phyloP scores from a whole-genome alignment of 345 rosid species.

The Pugionium dolabratum region DNA sequence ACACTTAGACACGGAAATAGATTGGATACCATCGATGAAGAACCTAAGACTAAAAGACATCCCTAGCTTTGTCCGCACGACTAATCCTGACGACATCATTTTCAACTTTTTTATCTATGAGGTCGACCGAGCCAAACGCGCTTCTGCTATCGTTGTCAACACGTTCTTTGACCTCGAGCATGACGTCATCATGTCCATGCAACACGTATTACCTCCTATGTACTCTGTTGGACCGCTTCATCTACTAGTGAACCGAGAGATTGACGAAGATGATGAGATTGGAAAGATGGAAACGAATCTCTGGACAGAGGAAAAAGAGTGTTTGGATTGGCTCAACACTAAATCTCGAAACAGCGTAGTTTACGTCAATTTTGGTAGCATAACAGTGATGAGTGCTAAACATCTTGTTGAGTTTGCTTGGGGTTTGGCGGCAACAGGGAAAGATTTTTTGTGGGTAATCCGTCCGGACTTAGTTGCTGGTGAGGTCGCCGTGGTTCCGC shows the following conservation, averaged over 20 bases:
- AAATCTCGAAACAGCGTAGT: no score
- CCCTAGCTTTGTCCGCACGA: slow-evolving; percentile 45
- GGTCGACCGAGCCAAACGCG: slow-evolving; percentile 26
- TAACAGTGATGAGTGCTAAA: slow-evolving; percentile 23
- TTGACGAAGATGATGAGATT: background rate
- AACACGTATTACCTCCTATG: slow-evolving; percentile 27
- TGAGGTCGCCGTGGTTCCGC: slow-evolving; percentile 17
- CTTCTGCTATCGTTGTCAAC: slow-evolving; percentile 42
- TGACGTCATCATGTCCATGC: slow-evolving; percentile 31
- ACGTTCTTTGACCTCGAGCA: slow-evolving; percentile 45
- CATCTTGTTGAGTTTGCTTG: slow-evolving; percentile 24
- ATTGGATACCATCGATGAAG: slow-evolving; percentile 49
- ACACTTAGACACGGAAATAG: slow-evolving; percentile 36
- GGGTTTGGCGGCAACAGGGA: no score
- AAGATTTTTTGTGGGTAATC: slow-evolving; percentile 53
- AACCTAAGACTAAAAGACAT: slow-evolving; percentile 42
- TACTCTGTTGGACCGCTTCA: slow-evolving; percentile 34
- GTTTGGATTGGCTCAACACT: slow-evolving; percentile 29
- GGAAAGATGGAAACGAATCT: slow-evolving; percentile 17
- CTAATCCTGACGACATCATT: slow-evolving; percentile 38
- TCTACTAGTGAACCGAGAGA: slow-evolving; percentile 1
- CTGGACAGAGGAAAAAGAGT: slow-evolving; percentile 37
- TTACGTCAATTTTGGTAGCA: background rate
- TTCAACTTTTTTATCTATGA: slow-evolving; percentile 31
- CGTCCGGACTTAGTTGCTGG: slow-evolving; percentile 56